Evolutionary conservation across 768 basidiomycete genomes (phyloP).

Genomic region (Calocybe indica): DNA sequence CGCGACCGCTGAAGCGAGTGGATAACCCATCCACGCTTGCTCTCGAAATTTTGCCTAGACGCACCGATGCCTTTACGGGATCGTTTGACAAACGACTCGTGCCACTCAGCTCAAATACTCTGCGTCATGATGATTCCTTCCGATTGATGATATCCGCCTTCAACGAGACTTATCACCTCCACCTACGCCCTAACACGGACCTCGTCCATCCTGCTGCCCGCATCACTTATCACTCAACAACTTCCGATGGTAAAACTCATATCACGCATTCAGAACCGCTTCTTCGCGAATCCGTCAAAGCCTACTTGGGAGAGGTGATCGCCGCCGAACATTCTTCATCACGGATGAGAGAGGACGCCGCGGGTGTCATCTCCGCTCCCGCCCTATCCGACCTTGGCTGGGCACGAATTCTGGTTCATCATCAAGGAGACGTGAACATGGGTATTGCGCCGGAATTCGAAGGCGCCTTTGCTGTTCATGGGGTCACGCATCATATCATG

Average conservation of each 20-base stretch:
- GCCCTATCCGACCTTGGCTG: slow-evolving; percentile 57
- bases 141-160: slow-evolving; percentile 65
- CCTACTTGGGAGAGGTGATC: slow-evolving; percentile 75
- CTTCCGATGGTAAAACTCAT: slow-evolving; percentile 42
- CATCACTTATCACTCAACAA: slow-evolving; percentile 55
- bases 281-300: slow-evolving; percentile 55
- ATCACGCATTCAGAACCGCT: slow-evolving; percentile 54
- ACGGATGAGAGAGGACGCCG: slow-evolving; percentile 60
- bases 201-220: slow-evolving; percentile 77
- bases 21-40: slow-evolving; percentile 44
- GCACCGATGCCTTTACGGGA: slow-evolving; percentile 13
- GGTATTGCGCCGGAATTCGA: slow-evolving; percentile 58
- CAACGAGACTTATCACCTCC: slow-evolving; percentile 60
- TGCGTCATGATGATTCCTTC: slow-evolving; percentile 66
- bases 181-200: slow-evolving; percentile 72
- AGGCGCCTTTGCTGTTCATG: slow-evolving; percentile 68
- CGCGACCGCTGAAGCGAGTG: slow-evolving; percentile 42
- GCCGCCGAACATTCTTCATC: slow-evolving; percentile 42
- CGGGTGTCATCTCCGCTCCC: slow-evolving; percentile 39
- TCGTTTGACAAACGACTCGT: slow-evolving; percentile 25
- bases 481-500: slow-evolving; percentile 64
- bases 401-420: slow-evolving; percentile 73
- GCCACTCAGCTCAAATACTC: slow-evolving; percentile 34
- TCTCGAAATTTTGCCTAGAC: slow-evolving; percentile 53
- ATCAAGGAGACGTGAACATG: slow-evolving; percentile 44